phyloP scores from a whole-genome alignment of 495 filamentous ascomycete species.

The Lasiosphaeris hirsuta region DNA sequence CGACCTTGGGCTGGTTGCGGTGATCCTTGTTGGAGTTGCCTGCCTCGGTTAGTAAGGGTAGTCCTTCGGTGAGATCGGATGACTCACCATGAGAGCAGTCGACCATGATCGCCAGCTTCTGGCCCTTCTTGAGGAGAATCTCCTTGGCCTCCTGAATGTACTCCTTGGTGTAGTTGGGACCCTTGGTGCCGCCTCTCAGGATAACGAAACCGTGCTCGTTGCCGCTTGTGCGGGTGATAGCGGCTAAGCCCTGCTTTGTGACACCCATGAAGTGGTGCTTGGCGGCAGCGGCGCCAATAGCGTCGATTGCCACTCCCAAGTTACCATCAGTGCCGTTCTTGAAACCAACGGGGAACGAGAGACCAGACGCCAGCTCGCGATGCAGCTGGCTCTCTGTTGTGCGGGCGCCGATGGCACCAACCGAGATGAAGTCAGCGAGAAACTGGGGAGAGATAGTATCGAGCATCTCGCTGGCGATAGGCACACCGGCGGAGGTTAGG shows the following conservation, averaged over 20 bases:
- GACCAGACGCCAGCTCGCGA: slow-evolving; percentile 90
- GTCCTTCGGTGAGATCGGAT: background rate
- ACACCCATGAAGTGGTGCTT: slow-evolving; percentile 98
- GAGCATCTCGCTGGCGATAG: slow-evolving; percentile 95
- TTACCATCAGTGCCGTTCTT: slow-evolving; percentile 99
- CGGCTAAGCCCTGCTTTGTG: slow-evolving; percentile 95
- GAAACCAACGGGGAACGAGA: slow-evolving; percentile 97
- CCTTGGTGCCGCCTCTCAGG: slow-evolving; percentile 82
- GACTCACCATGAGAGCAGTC: slow-evolving; percentile 87
- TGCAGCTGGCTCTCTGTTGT: slow-evolving; percentile 98
- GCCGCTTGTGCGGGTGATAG: slow-evolving; percentile 86
- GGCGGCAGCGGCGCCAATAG: slow-evolving; percentile 85
- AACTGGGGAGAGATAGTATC: slow-evolving; percentile 97
- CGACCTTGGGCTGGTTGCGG: slow-evolving; percentile 90
- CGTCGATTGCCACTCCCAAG: slow-evolving; percentile 90
- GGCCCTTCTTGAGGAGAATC: slow-evolving; percentile 76
- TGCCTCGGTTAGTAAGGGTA: slow-evolving; percentile 29
- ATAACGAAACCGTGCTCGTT: slow-evolving; percentile 98
- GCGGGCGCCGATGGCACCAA: slow-evolving; percentile 91
- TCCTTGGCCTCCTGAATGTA: slow-evolving; percentile 76
- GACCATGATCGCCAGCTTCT: slow-evolving; percentile 90
- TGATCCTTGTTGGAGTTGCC: slow-evolving; percentile 74
- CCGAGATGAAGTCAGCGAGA: slow-evolving; percentile 89
- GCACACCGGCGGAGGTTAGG: slow-evolving; percentile 79
- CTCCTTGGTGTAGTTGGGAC: slow-evolving; percentile 91